Base-by-base conservation (phyloP, 2,329 filamentous ascomycete genomes). In the Clarireedia homoeocarpa region DNA sequence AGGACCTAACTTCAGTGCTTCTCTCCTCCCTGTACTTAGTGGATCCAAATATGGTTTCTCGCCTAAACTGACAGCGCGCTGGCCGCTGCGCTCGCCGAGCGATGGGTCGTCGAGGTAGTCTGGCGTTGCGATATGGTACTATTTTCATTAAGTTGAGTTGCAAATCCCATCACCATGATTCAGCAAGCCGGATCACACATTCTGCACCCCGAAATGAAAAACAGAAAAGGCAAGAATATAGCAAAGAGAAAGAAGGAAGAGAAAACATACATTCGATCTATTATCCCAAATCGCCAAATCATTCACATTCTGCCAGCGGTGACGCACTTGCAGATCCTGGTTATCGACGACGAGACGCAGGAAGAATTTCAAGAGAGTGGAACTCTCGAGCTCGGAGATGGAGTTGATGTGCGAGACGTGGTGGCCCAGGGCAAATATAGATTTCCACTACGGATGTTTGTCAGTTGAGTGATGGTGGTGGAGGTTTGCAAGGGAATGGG, bases 201-300 rank as follows among this genome's bases (percentile, higher is more conserved):
- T 34, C 6, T 4, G 5, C 4, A 9, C 4, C 30, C 30, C 10
- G 7, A 10, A 34, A 1, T 14, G 30, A 34, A 12, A 34, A 34
- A 34, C 3, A 12, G 7, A 9, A 34, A 34, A 20, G 20, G 20
- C 20, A 20, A 20, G 20, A 20, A 20, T 20, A 20, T 20, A 20
- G 9, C 6, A 34, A 34, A 4, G 9, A 34, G 12, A 34, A 34
- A 9, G 9, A 34, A 10, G 30, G 39, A 42, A 10, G 17, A 23
- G 7, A 3, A 48, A 34, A 30, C 38, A n/a, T 26, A 72, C 75
- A 61, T 73, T 75, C 26, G 49, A 51, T 12, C 79, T 69, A 58
- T 83, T 83, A 61, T 83, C 80, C 80, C 80, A 83, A 60, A 83
- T 81, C 0, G 78, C 74, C 9, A 71, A 47, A 62, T 73, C 71